These are phyloP conservation scores for Venturia aucupariae DNA, from an alignment of 2,329 filamentous ascomycete species.

Conservation along the genomic window DNA sequence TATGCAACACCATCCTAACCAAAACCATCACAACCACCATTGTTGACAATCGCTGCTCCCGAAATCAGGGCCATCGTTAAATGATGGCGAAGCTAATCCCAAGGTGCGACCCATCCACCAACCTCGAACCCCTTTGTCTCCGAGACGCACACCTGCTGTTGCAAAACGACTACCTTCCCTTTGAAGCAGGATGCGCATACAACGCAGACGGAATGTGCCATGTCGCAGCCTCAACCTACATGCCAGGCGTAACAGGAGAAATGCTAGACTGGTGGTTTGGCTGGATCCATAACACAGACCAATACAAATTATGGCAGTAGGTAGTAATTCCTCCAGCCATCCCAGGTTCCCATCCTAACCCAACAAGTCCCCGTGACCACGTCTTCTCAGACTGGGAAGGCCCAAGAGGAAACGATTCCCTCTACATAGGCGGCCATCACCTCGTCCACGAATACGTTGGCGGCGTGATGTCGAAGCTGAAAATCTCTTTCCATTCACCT, in stretches of 20 bases:
- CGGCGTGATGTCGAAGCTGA: conserved; percentile 6
- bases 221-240: conserved; percentile 17
- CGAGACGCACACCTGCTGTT: conserved; percentile 9
- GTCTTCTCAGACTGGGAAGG: conserved; percentile 14
- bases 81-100: not conserved
- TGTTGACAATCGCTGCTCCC: not conserved
- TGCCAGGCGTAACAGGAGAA: conserved; percentile 14
- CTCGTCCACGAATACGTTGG: conserved; percentile 15
- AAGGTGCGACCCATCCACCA: not conserved
- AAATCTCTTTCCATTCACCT: conserved; percentile 11
- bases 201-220: conserved; percentile 16
- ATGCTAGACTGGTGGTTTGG: conserved; percentile 18
- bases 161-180: conserved; percentile 13
- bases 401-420: conserved; percentile 8
- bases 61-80: conserved; percentile 11
- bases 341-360: not conserved
- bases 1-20: not conserved
- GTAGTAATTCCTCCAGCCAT: not conserved
- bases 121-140: conserved; percentile 4
- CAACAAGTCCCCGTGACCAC: conserved; percentile 10
- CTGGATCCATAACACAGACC: conserved; percentile 5
- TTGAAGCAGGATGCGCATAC: conserved; percentile 15
- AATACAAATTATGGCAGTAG: not conserved
- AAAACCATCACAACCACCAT: not conserved
- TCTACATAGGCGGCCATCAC: conserved; percentile 15